These are phyloP conservation scores for Marsdenia floribunda DNA, from an alignment of 257 asterid species.

Conservation along the genomic window DNA sequence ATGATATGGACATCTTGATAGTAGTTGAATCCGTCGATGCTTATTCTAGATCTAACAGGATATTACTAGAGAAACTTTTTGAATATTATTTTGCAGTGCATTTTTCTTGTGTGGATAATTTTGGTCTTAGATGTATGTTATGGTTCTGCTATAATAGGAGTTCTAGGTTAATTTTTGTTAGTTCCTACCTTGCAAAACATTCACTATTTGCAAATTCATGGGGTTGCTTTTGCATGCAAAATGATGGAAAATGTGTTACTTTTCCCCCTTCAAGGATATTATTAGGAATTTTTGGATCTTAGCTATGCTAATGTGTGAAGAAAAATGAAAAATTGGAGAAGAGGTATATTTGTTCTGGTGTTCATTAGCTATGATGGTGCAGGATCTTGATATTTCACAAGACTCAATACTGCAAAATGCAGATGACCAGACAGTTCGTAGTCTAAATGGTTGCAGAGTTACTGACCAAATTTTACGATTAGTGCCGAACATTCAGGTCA, in stretches of 20 bases:
- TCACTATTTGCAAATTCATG: background rate
- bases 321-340: background rate
- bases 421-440: conserved; percentile 82
- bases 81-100: background rate
- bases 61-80: background rate
- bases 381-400: conserved; percentile 76
- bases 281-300: too few species aligned
- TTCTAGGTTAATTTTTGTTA: background rate
- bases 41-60: conserved; percentile 2
- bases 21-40: background rate
- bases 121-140: background rate
- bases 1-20: background rate
- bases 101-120: background rate
- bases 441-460: conserved; percentile 89
- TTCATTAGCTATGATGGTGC: conserved; percentile 10
- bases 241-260: background rate
- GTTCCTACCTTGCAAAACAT: background rate
- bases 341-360: background rate
- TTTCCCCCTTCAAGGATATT: background rate
- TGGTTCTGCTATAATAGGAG: background rate
- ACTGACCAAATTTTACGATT: conserved; percentile 70
- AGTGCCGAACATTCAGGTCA: conserved; percentile 86
- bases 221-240: background rate
- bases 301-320: background rate
- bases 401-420: conserved; percentile 79